Percentiles rank a stretch among this genome's conserved stretches.
Conservation (phyloP, 2,329 filamentous ascomycete genomes). For the Drechmeria coniospora region DNA sequence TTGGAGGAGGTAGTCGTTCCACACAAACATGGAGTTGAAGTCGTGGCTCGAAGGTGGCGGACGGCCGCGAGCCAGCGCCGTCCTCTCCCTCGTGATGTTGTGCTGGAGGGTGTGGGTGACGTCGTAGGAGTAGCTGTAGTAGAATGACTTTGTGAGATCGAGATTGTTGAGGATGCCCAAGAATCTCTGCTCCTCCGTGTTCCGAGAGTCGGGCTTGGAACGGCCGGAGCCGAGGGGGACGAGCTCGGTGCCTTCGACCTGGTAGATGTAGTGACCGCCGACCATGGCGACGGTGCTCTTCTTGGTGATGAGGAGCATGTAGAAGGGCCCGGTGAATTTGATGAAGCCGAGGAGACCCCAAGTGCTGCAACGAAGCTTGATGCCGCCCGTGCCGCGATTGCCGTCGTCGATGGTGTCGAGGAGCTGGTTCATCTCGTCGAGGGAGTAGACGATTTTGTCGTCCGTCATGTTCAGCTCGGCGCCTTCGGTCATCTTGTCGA, state of each 20-base stretch:
- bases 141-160: slow-evolving; percentile 82
- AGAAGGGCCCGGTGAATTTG: slow-evolving; percentile 86
- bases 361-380: slow-evolving; percentile 76
- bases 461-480: slow-evolving; percentile 69
- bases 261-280: slow-evolving; percentile 89
- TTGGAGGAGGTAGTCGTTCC: slow-evolving; percentile 80
- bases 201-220: slow-evolving; percentile 60
- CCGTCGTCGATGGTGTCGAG: slow-evolving; percentile 90
- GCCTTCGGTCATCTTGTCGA: slow-evolving; percentile 74
- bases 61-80: slow-evolving; percentile 49
- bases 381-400: slow-evolving; percentile 76
- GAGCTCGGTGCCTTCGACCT: slow-evolving; percentile 85
- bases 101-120: slow-evolving; percentile 84
- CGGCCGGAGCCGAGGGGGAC: slow-evolving; percentile 69
- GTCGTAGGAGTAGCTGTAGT: slow-evolving; percentile 97
- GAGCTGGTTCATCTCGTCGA: slow-evolving; percentile 84
- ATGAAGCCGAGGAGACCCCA: slow-evolving; percentile 96
- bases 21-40: slow-evolving; percentile 93
- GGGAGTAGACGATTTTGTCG: slow-evolving; percentile 87
- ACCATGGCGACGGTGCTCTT: slow-evolving; percentile 92
- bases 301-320: slow-evolving; percentile 95
- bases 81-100: slow-evolving; percentile 73
- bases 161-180: slow-evolving; percentile 79
- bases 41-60: slow-evolving; percentile 44
- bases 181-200: slow-evolving; percentile 80